Base-by-base conservation (phyloP, 202 grass and related monocot genomes). In the Musa balbisiana region DNA sequence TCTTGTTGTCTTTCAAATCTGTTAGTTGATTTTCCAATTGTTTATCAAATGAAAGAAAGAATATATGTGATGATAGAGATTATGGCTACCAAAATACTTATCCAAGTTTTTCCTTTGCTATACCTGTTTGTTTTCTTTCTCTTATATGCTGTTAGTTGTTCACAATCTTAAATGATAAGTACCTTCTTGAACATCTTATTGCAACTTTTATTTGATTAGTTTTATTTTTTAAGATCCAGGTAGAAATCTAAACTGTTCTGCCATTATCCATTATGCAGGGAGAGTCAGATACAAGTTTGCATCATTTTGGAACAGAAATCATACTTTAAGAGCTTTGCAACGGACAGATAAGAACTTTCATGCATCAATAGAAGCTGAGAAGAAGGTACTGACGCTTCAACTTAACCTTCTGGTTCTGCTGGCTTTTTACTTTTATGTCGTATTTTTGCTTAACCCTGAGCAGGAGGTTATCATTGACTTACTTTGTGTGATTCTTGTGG, bases 251-350 rank as follows among this genome's bases (percentile, higher is more conserved):
- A 21, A 9, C 16, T 62, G 58, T 20, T 62, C 17, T 62, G 65
- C 63, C 83, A 70, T 81, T 73, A 64, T 71, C 77, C 33, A 65
- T 69, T 89, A 16, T 81, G 62, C 83, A 98, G 95, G 95, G 79
- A 98, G 91, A 87, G 87, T 98, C 72, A 89, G 86, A 74, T 98
- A 94, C 82, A 98, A 89, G 81, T 99, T 99, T 90, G 95, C 95
- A 81, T 99, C 95, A 1, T 99, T 94, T 94, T 92, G 89, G 89
- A 88, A 92, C 63, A 94, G 95, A 88, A 94, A 89, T 76, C 89
- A 99, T 85, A 88, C 95, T 72, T 80, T 94, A 82, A 92, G 88
- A 87, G 84, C 85, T 83, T 73, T 99, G 73, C 89, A 94, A 75
- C 82, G 80, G 76, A 83, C 83, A 82, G 83, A 86, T 33, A 83